phyloP scores from a whole-genome alignment of 2,329 filamentous ascomycete species.

The Hymenoscyphus linearis region DNA sequence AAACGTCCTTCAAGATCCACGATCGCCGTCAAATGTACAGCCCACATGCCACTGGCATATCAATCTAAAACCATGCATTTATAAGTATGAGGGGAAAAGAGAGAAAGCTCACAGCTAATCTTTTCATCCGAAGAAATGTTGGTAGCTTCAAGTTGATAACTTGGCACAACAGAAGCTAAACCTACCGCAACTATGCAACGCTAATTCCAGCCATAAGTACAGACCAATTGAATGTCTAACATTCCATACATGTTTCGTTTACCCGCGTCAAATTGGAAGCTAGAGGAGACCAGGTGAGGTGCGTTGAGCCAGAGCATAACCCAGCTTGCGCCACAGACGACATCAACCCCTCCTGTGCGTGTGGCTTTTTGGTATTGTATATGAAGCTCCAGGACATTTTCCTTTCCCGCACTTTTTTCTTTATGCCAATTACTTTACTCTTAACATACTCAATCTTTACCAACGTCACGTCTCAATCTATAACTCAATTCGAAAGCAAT shows the following conservation, averaged over 20 bases:
- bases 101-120: neutral
- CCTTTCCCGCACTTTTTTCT: neutral
- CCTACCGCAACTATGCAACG: neutral
- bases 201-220: neutral
- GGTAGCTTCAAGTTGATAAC: neutral
- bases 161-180: neutral
- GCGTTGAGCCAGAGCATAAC: neutral
- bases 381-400: neutral
- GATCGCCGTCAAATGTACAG: neutral
- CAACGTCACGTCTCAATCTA: neutral
- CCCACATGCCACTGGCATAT: neutral
- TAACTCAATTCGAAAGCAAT: neutral
- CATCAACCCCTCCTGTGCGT: constrained; percentile 5
- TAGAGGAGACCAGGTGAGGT: constrained; percentile 1
- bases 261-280: neutral
- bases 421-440: neutral
- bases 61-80: neutral
- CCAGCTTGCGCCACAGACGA: constrained; percentile 12
- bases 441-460: neutral
- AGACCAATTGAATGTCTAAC: neutral
- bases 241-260: neutral
- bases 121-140: neutral
- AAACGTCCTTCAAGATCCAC: too few species aligned
- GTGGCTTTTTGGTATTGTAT: neutral
- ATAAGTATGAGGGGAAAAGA: neutral